phyloP scores from a whole-genome alignment of 2,329 filamentous ascomycete species.

The Calonectria pteridis region DNA sequence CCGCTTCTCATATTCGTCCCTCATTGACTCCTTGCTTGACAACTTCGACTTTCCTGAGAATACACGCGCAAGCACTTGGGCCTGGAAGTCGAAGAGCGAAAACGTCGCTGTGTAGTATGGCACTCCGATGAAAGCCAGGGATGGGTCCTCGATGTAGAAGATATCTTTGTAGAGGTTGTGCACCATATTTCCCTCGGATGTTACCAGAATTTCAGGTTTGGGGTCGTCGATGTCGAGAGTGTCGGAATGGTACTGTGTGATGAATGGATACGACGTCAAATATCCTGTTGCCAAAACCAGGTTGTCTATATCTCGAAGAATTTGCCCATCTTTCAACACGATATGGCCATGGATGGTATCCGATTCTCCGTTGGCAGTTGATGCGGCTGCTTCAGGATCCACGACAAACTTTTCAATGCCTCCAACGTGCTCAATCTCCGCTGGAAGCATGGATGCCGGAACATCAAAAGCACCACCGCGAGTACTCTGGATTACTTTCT shows the following conservation, averaged over 20 bases:
- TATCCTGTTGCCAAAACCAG: slow-evolving; percentile 79
- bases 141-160: slow-evolving; percentile 77
- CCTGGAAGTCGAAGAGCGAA: slow-evolving; percentile 78
- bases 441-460: slow-evolving; percentile 64
- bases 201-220: slow-evolving; percentile 68
- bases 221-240: slow-evolving; percentile 58
- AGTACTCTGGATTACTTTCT: slow-evolving; percentile 63
- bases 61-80: slow-evolving; percentile 69
- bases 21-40: slow-evolving; percentile 3
- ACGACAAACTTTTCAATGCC: slow-evolving; percentile 61
- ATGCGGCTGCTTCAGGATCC: slow-evolving; percentile 39
- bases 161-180: slow-evolving; percentile 80
- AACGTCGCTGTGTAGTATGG: slow-evolving; percentile 77
- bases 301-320: slow-evolving; percentile 67
- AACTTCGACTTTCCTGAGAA: slow-evolving; percentile 60
- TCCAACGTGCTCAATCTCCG: slow-evolving; percentile 63
- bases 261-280: slow-evolving; percentile 74
- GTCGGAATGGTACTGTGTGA: slow-evolving; percentile 61
- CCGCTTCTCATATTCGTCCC: slow-evolving; percentile 39
- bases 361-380: slow-evolving; percentile 36
- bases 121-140: slow-evolving; percentile 73
- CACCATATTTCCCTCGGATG: slow-evolving; percentile 69
- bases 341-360: slow-evolving; percentile 62
- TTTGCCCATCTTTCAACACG: slow-evolving; percentile 64
- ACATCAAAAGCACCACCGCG: slow-evolving; percentile 71